A percentile compares a stretch with the other conserved stretches of the same genome.
Evolutionary conservation across 176 grass and related monocot genomes (phyloP).

Genomic region (Bonia amplexicaulis): DNA sequence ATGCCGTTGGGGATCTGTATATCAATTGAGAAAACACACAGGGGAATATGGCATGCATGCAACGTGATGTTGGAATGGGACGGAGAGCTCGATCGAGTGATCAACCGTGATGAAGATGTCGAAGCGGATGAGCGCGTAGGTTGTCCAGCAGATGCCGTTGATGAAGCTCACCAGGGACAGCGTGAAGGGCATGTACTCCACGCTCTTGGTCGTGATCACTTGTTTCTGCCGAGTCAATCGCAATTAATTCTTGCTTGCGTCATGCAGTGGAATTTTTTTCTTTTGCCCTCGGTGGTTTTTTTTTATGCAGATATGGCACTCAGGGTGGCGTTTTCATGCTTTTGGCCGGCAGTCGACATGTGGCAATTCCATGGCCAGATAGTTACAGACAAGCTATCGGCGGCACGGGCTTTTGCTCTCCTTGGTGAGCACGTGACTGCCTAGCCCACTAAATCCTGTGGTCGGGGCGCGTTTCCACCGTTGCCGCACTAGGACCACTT

Average conservation of each 20-base stretch:
- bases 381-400: too few species aligned
- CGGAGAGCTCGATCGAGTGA: neutral
- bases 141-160: conserved; percentile 64
- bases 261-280: too few species aligned
- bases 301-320: too few species aligned
- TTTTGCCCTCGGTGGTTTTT: too few species aligned
- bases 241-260: neutral
- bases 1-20: conserved; percentile 61
- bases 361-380: too few species aligned
- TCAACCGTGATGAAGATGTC: conserved; percentile 52
- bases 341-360: too few species aligned
- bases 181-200: conserved; percentile 71
- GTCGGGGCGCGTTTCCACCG: too few species aligned
- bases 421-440: too few species aligned
- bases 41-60: too few species aligned
- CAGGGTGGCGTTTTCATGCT: fast-evolving
- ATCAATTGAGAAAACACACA: neutral
- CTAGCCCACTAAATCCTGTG: too few species aligned
- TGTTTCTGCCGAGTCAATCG: conserved; percentile 16
- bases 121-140: conserved; percentile 56
- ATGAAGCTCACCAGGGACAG: conserved; percentile 48
- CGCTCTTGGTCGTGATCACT: conserved; percentile 59
- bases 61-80: neutral
- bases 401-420: too few species aligned
- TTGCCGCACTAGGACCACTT: too few species aligned